These are phyloP conservation scores for Podospora tetraspora DNA, from an alignment of 495 filamentous ascomycete genomes.

Conservation along the genomic window DNA sequence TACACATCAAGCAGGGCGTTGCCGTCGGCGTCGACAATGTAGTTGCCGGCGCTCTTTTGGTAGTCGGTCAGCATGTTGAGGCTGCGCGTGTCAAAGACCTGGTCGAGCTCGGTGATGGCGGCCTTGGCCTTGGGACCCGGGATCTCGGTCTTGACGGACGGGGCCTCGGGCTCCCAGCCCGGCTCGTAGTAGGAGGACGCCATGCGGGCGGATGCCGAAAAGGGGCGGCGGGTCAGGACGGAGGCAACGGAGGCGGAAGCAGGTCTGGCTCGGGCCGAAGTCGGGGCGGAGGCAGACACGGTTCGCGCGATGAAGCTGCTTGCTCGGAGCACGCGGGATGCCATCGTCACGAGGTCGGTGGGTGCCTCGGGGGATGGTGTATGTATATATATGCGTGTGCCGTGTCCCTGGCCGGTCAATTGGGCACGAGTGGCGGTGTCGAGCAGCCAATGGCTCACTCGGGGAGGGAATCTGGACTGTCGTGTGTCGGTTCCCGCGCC, in stretches of 20 bases:
- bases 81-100: slow-evolving; percentile 89
- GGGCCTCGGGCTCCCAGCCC: slow-evolving; percentile 65
- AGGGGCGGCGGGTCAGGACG: slow-evolving; percentile 18
- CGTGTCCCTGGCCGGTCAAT: background rate
- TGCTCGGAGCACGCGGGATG: slow-evolving; percentile 1
- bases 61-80: slow-evolving; percentile 92
- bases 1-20: slow-evolving; percentile 76
- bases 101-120: slow-evolving; percentile 55
- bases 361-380: background rate
- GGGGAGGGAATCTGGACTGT: background rate
- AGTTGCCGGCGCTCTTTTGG: slow-evolving; percentile 63
- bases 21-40: slow-evolving; percentile 85
- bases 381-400: background rate
- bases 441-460: background rate
- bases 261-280: background rate
- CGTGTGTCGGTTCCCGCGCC: background rate
- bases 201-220: slow-evolving; percentile 34
- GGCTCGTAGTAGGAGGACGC: slow-evolving; percentile 50
- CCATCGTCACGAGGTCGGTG: slow-evolving; percentile 8
- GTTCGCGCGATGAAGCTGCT: background rate
- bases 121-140: slow-evolving; percentile 77
- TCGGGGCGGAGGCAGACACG: background rate
- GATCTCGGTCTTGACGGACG: slow-evolving; percentile 69
- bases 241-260: background rate
- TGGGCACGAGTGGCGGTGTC: background rate